These are phyloP conservation scores for Monosporascus sp. DNA, from an alignment of 2,329 filamentous ascomycete species.

Conservation along the genomic window DNA sequence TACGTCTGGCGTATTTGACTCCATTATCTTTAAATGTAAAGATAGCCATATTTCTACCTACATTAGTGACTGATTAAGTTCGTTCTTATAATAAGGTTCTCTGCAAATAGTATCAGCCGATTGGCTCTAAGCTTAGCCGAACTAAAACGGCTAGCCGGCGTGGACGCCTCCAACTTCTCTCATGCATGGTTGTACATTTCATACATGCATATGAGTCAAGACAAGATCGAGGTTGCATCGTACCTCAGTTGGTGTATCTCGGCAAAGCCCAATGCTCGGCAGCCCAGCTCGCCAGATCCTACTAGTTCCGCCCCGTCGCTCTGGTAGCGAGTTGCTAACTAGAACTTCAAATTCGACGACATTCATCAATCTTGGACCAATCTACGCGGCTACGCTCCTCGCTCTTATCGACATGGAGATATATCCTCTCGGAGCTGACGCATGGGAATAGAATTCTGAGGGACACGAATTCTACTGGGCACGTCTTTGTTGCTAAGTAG, in stretches of 20 bases:
- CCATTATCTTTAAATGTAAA: no score
- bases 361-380: not conserved
- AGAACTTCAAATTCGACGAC: not conserved
- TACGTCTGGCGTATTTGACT: no score
- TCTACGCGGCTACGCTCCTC: not conserved
- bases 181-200: not conserved
- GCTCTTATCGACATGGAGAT: no score
- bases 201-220: not conserved
- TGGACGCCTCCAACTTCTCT: not conserved
- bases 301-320: not conserved
- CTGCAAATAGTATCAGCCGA: not conserved
- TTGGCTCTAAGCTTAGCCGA: not conserved
- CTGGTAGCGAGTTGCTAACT: not conserved
- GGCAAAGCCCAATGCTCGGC: not conserved
- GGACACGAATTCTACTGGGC: no score
- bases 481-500: constrained; percentile 4
- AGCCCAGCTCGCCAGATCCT: not conserved
- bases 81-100: no score
- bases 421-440: not conserved
- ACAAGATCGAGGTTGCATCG: not conserved
- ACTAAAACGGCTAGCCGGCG: not conserved
- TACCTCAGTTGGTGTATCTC: not conserved
- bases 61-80: no score
- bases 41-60: no score
- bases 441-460: no score